Conservation (phyloP, 495 filamentous ascomycete genomes). For the Neurospora sp. region DNA sequence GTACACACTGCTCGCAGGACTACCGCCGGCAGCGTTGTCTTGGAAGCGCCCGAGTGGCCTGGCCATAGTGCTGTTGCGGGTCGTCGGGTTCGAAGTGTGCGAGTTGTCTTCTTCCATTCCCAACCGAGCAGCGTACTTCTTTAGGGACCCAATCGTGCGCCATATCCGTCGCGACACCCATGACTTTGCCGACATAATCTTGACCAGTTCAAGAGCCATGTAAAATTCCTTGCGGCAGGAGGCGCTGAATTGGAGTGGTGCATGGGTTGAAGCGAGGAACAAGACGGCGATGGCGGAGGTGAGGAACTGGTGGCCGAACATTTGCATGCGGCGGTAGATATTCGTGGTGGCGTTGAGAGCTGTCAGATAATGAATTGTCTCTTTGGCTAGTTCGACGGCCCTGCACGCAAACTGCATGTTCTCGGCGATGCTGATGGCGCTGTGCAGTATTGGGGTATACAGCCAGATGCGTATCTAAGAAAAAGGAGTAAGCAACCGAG, state of each 20-base stretch:
- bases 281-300: slow-evolving; percentile 70
- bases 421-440: slow-evolving; percentile 61
- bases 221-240: slow-evolving; percentile 77
- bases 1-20: background rate
- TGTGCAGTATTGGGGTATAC: slow-evolving; percentile 72
- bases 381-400: slow-evolving; percentile 67
- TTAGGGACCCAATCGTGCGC: slow-evolving; percentile 70
- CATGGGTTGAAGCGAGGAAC: slow-evolving; percentile 75
- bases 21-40: background rate
- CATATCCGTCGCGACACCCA: slow-evolving; percentile 73
- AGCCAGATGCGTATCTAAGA: slow-evolving; percentile 63
- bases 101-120: slow-evolving; percentile 45
- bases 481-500: background rate
- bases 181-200: slow-evolving; percentile 66
- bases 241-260: slow-evolving; percentile 64
- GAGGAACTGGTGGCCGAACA: slow-evolving; percentile 82
- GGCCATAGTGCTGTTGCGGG: background rate
- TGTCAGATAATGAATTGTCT: slow-evolving; percentile 66
- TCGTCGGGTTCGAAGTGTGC: background rate
- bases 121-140: slow-evolving; percentile 68
- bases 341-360: slow-evolving; percentile 70
- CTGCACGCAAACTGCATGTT: slow-evolving; percentile 57
- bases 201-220: slow-evolving; percentile 72
- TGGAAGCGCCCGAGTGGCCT: background rate
- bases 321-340: slow-evolving; percentile 69